A percentile compares a stretch with the other conserved stretches of the same genome.
phyloP scores from a whole-genome alignment of 106 monocot genomes.

The Triglochin maritima region DNA sequence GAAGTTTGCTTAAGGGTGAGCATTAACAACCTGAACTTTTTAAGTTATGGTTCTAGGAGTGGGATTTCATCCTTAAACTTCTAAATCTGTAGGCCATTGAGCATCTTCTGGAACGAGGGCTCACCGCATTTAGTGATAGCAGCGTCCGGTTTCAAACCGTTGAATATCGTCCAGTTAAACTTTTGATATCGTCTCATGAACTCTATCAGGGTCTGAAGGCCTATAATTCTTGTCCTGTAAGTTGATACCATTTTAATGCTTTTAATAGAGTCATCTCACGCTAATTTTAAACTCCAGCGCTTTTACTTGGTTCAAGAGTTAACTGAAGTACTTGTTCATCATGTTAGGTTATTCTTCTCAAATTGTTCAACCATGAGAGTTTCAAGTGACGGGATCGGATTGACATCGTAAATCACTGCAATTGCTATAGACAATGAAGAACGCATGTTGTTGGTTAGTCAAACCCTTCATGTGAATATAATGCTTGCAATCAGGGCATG shows the following conservation, averaged over 20 bases:
- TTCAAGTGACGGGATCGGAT: not conserved
- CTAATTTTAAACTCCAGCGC: too few species aligned
- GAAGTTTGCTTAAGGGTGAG: conserved; percentile 65
- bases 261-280: too few species aligned
- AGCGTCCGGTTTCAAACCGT: conserved; percentile 43
- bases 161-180: conserved; percentile 70
- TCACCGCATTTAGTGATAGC: conserved; percentile 47
- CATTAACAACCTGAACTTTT: not conserved
- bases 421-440: too few species aligned
- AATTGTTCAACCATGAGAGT: conserved; percentile 16
- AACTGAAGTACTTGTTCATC: not conserved
- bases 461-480: too few species aligned
- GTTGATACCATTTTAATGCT: conserved; percentile 12
- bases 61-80: not conserved
- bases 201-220: conserved; percentile 57
- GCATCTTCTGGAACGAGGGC: conserved; percentile 66
- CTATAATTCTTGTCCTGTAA: conserved; percentile 73
- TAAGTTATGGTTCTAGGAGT: not conserved
- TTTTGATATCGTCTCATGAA: conserved; percentile 54
- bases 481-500: too few species aligned
- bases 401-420: too few species aligned
- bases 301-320: too few species aligned
- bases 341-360: conserved; percentile 17
- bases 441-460: too few species aligned
- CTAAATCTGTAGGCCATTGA: conserved; percentile 63